These are phyloP conservation scores for Berkeleyomyces rouxiae DNA, from an alignment of 2,329 filamentous ascomycete species.

Conservation along the genomic window DNA sequence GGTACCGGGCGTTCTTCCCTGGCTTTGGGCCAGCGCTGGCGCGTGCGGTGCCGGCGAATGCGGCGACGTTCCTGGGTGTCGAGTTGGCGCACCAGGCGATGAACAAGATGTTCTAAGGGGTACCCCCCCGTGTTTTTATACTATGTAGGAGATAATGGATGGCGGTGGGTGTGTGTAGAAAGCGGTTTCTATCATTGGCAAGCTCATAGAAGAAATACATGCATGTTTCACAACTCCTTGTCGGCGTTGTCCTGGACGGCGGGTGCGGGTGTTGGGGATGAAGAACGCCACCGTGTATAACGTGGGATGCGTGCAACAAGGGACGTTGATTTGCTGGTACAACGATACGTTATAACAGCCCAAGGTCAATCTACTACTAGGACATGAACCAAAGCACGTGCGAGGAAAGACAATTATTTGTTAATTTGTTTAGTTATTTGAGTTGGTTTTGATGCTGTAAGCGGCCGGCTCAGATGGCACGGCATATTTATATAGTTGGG, in stretches of 20 bases:
- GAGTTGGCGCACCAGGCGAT: constrained; percentile 72
- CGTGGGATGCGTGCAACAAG: too few species aligned
- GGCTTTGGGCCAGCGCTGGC: constrained; percentile 86
- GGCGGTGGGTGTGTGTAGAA: not conserved
- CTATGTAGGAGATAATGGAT: too few species aligned
- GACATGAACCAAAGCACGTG: too few species aligned
- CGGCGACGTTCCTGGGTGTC: constrained; percentile 80
- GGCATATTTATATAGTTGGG: not conserved
- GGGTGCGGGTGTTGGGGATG: too few species aligned
- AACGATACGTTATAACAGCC: too few species aligned
- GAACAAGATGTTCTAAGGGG: constrained; percentile 50
- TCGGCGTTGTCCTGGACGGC: too few species aligned
- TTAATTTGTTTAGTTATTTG: too few species aligned
- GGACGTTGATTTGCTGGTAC: too few species aligned
- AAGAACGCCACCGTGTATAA: too few species aligned
- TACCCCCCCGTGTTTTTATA: too few species aligned
- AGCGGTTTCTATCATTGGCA: not conserved
- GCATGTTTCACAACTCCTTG: not conserved
- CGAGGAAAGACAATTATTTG: too few species aligned
- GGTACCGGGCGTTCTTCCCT: constrained; percentile 87
- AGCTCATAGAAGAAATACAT: not conserved
- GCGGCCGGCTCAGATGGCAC: not conserved
- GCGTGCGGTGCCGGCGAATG: constrained; percentile 87
- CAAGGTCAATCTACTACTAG: too few species aligned
- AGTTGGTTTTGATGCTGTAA: not conserved